Base-by-base conservation (phyloP, 2,329 filamentous ascomycete genomes). In the Alternaria novae-zelandiae region DNA sequence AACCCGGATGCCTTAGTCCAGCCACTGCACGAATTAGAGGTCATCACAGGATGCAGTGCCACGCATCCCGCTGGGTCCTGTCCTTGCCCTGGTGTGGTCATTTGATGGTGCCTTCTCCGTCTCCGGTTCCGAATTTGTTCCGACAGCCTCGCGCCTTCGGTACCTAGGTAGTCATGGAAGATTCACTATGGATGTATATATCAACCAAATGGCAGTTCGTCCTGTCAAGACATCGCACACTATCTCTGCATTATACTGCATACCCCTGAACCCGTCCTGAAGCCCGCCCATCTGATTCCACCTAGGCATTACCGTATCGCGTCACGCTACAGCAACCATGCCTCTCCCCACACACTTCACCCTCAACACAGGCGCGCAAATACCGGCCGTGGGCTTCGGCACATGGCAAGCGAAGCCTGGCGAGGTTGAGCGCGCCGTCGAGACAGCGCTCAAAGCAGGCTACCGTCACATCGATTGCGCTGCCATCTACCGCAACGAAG, bases 401-500 rank as follows among this genome's bases (percentile, higher is more conserved):
- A 94, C 91, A 54, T 94, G 91, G 91, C 90, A 93, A 75, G 88
- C 89, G 45, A 86, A 86, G 68, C 86, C 91, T 77, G 89, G 91
- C 55, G 84, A 86, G 69, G 70, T 73, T 10, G 82, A 86, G 58
- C 59, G 58, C 12, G 91, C 92, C 54, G 91, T 94, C 63, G 87
- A 90, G 78, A 83, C 83, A 32, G 91, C 91, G 13, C 83, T 93
- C 25, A 83, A 84, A 63, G 81, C 82, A 44, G 91, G 91, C 63
- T 93, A 93, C 81, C 87, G 89, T 23, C 90, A 92, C 81, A 89
- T 93, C 78, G 89, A 91, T 81, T 91, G 90, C 50, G 90, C 91
- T 28, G 85, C 89, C 57, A 90, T 89, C 57, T 95, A 95, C 78
- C 88, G 88, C 77, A 95, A 94, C 80, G 91, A 94, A 77, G 80